Conservation (phyloP, 1,284 basidiomycete genomes). For the Ceratobasidium sp. region DNA sequence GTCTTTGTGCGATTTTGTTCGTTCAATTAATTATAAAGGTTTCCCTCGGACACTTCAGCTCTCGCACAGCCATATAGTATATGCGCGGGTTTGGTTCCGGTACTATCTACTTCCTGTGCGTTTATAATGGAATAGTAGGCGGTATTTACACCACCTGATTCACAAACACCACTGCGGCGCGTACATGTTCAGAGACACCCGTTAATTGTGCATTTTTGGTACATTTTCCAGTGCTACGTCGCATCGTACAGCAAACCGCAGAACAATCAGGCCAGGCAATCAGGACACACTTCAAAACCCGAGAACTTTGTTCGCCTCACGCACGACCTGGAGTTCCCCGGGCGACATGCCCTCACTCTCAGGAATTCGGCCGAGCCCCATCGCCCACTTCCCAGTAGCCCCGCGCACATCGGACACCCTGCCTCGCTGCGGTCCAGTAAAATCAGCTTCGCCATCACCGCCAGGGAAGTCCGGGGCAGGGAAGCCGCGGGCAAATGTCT, state of each 20-base stretch:
- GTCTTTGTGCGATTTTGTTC: too few relatives aligned
- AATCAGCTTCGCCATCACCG: slow-evolving; percentile 75
- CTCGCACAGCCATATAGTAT: too few relatives aligned
- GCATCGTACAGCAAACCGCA: background rate
- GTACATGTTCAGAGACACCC: too few relatives aligned
- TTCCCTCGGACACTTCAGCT: too few relatives aligned
- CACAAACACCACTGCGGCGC: too few relatives aligned
- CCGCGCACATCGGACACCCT: slow-evolving; percentile 60
- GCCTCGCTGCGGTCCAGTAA: slow-evolving; percentile 62
- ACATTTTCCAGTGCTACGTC: too few relatives aligned
- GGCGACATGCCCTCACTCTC: slow-evolving; percentile 34
- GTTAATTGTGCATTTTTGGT: too few relatives aligned
- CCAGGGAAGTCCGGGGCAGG: slow-evolving; percentile 84
- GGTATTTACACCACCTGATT: too few relatives aligned
- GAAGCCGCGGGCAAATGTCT: slow-evolving; percentile 66
- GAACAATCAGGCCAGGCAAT: background rate
- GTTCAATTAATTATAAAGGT: too few relatives aligned
- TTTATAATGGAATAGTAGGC: too few relatives aligned
- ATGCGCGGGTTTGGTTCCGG: too few relatives aligned
- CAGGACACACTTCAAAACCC: slow-evolving; percentile 26
- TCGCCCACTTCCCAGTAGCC: slow-evolving; percentile 15
- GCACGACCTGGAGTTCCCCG: slow-evolving; percentile 27
- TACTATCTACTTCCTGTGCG: too few relatives aligned
- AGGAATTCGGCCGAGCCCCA: slow-evolving; percentile 35
- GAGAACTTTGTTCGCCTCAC: slow-evolving; percentile 40